Base-by-base conservation (phyloP, 768 basidiomycete species). In the Dioszegia aurantiaca region DNA sequence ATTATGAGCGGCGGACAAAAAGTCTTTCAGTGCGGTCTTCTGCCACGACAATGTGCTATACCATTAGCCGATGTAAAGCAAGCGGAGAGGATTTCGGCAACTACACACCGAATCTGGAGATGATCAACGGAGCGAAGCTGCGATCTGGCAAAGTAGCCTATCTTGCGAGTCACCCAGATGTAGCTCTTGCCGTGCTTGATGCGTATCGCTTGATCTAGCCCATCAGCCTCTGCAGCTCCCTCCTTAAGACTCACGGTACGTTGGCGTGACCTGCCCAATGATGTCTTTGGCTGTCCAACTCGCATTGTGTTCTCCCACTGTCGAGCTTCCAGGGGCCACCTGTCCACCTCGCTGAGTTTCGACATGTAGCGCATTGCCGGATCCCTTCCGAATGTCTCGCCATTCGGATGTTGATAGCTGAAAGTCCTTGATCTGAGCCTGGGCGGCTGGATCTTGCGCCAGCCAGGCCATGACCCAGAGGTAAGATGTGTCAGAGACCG, bases 381-480 rank as follows among this genome's bases (percentile, higher is more conserved):
- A 48, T 2, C 52, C 33, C 47, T 57, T 51, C 36, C 56, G 46
- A 27, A 56, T 23, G 1, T 46, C n/a, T 19, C 64, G 45, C 43
- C 48, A 56, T n/a, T 69, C 60, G 4, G 41, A 24, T 8, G 68
- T 64, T 3, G 58, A 54, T 4, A 70, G 48, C 33, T 62, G 58
- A 56, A 68, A 70, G 44, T 62, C 51, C 17, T 48, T 42, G 44
- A 70, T 58, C 37, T 70, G 69, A 0, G 42, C 26, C 40, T 65
- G 69, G n/a, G 55, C 66, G 10, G 41, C 45, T 8, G 59, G 48
- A 41, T 67, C 66, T 57, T 68, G 69, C 10, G 69, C 66, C 16
- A 70, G 46, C 46, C 51, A 70, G 6, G 69, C 54, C 45, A 58
- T 63, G 21, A 70, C 56, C 66, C 69, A 70, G 23, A 40, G 24